A percentile compares a stretch with the other conserved stretches of the same genome.
Conservation (phyloP, 331 rosid species). For the Telfairia occidentalis region DNA sequence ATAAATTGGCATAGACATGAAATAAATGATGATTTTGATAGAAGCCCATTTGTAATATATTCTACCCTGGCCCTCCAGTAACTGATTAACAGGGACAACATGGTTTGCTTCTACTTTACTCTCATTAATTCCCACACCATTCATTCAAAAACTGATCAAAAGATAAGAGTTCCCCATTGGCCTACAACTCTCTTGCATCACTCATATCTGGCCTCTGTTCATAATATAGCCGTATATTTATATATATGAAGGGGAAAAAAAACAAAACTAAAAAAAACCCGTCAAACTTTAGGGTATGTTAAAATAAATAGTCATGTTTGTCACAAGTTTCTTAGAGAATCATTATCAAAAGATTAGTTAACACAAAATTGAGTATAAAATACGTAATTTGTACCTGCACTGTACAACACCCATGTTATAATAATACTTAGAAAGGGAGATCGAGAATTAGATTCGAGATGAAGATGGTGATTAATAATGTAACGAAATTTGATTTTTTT, state of each 20-base stretch:
- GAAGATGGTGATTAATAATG: too few relatives aligned
- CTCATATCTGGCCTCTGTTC: not conserved
- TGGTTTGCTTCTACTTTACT: slow-evolving; percentile 10
- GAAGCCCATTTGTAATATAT: not conserved
- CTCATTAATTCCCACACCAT: not conserved
- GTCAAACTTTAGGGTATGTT: not conserved
- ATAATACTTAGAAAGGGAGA: too few relatives aligned
- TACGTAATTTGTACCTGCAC: too few relatives aligned
- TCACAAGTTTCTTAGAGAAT: too few relatives aligned
- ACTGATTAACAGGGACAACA: slow-evolving; percentile 7
- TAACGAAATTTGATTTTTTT: too few relatives aligned
- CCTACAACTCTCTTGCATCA: slow-evolving; percentile 1
- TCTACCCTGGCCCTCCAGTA: slow-evolving; percentile 6
- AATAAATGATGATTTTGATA: slow-evolving; percentile 2
- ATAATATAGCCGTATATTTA: not conserved
- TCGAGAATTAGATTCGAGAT: too few relatives aligned
- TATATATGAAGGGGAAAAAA: not conserved
- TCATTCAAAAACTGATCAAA: not conserved
- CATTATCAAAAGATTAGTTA: too few relatives aligned
- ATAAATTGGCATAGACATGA: not conserved
- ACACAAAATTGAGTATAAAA: too few relatives aligned
- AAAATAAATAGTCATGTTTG: too few relatives aligned
- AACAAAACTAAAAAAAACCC: not conserved
- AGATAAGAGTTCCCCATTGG: not conserved
- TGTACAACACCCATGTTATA: too few relatives aligned